Percentiles rank a stretch among this genome's conserved stretches.
Evolutionary conservation across 148 eudicot species (phyloP).

Genomic region (Beta vulgaris): DNA sequence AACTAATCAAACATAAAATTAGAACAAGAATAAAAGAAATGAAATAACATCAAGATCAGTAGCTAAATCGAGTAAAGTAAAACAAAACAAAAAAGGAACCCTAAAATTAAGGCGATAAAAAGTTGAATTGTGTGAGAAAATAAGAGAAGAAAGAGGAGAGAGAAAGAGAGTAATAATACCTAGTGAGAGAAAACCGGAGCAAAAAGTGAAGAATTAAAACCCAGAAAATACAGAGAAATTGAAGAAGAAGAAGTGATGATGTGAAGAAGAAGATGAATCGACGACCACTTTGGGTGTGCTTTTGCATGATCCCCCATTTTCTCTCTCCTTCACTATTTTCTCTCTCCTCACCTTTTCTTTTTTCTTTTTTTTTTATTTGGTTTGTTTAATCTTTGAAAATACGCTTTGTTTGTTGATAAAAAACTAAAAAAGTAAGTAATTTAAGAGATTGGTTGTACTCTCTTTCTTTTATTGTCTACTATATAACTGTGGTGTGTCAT

Average conservation of each 20-base stretch:
- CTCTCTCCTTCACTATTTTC: constrained; percentile 1
- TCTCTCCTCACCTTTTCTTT: background rate
- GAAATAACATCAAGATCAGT: constrained; percentile 11
- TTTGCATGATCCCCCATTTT: constrained; percentile 41
- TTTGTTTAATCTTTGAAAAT: background rate
- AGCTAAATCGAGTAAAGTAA: background rate
- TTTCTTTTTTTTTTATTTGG: background rate
- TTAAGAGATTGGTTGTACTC: background rate
- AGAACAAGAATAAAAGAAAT: background rate
- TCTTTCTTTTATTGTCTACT: too few relatives aligned
- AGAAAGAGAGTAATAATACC: constrained; percentile 8
- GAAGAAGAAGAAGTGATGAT: constrained; percentile 17
- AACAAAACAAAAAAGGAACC: constrained; percentile 16
- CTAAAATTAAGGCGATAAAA: constrained; percentile 23
- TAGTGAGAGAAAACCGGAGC: constrained; percentile 3
- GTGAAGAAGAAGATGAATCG: constrained; percentile 21
- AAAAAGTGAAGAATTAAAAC: constrained; percentile 9
- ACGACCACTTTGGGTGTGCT: constrained; percentile 27
- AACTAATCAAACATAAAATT: background rate
- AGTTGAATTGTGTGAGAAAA: constrained; percentile 11
- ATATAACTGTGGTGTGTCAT: too few relatives aligned
- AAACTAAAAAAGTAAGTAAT: background rate
- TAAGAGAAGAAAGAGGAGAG: background rate
- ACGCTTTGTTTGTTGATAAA: background rate
- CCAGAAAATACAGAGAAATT: constrained; percentile 4